Percentiles rank a stretch among this genome's conserved stretches.
These are phyloP conservation scores for Melastoma malabathricum DNA, from an alignment of 345 rosid species.

Conservation along the genomic window DNA sequence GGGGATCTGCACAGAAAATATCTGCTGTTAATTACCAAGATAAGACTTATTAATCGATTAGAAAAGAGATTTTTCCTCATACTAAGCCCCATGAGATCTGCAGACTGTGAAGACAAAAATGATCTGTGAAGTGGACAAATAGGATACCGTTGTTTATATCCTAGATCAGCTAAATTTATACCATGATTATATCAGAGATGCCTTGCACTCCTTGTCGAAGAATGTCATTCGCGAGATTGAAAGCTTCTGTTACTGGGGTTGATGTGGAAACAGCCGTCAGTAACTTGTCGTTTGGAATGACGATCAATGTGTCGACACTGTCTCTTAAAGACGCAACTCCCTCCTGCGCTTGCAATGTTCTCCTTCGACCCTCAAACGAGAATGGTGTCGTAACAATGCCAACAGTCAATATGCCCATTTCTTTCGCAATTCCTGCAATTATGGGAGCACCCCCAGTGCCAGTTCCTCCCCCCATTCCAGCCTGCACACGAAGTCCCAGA, in stretches of 20 bases:
- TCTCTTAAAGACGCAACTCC: conserved; percentile 89
- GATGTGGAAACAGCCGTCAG: conserved; percentile 76
- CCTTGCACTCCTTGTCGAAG: conserved; percentile 97
- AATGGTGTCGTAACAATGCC: conserved; percentile 96
- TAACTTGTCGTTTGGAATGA: conserved; percentile 95
- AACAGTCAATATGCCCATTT: conserved; percentile 93
- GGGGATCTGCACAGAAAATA: conserved; percentile 43
- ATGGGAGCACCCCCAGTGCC: conserved; percentile 96
- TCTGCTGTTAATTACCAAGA: neutral
- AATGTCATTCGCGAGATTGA: conserved; percentile 92
- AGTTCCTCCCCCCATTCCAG: conserved; percentile 99
- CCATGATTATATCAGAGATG: conserved; percentile 92
- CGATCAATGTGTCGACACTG: conserved; percentile 83
- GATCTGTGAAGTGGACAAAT: no score
- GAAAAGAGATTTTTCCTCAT: neutral
- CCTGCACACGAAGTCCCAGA: conserved; percentile 22
- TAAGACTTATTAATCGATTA: neutral
- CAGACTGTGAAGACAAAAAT: no score
- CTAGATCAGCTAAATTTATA: conserved; percentile 14
- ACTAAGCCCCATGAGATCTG: no score
- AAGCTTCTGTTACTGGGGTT: conserved; percentile 94
- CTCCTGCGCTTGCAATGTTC: conserved; percentile 92
- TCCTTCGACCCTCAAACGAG: conserved; percentile 91
- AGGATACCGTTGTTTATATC: no score
- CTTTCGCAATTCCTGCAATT: conserved; percentile 83